Evolutionary conservation across 177 flowering plant genomes (phyloP), one percentile per base, ranked within the genome.

Genomic region (Vitis hybrid): DNA sequence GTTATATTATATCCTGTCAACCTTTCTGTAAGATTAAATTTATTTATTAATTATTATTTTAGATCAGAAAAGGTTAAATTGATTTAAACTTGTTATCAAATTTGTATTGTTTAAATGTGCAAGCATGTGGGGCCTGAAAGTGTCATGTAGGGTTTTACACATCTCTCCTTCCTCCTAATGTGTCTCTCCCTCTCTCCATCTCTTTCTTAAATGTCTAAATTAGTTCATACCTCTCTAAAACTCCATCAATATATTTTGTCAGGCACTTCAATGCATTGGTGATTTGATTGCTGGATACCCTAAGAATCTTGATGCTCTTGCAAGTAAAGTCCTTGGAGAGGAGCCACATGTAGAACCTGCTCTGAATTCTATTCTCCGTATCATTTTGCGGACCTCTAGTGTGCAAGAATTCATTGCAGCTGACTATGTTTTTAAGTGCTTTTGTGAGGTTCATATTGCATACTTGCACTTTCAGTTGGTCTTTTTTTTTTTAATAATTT

Each of bases 181-280:
- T 21, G 12, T 46, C 11, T 2, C 3, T 3, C 17, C 56, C 6
- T 32, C 19, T 15, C 30, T 57, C 40, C 9, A 15, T 73, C 40
- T 54, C 55, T 70, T 52, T 62, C 14, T 62, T 73, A 2, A 8
- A 32, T 1, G 60, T 11, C 24, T 57, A 24, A 14, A 18, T 17
- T 15, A 57, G 11, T 54, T 10, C 35, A 17, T 4, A 8, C 63
- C 21, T 52, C 18, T 54, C 1, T 17, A 13, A 57, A 3, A 56
- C 56, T 54, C 17, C 56, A 24, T 24, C 27, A 21, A 12, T 66
- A 21, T 12, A 32, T 32, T 1, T 58, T 48, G 52, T 35, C 81
- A 95, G 98, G 95, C 97, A 69, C 81, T 95, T 13, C 82, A 77
- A 62, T 87, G 97, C 83, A 88, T 91, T 80, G 97, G 99, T 65